Percentiles rank a stretch among this genome's conserved stretches.
Evolutionary conservation across 208 protist genomes (phyloP).

Genomic region (Angomonas ambiguus): DNA sequence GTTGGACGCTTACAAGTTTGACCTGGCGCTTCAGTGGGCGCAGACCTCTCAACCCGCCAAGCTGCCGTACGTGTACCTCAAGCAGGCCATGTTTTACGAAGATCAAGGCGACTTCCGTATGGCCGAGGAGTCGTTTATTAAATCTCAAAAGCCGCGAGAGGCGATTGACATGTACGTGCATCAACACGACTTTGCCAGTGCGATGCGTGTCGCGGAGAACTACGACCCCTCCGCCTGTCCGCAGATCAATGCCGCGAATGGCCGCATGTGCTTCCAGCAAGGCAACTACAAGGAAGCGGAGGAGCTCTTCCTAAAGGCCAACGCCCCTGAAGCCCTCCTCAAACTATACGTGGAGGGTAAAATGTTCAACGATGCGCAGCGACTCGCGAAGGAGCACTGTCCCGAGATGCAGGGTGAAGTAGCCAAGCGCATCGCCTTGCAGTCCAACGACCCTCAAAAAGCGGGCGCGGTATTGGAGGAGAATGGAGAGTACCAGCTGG

Average conservation of each 20-base stretch:
- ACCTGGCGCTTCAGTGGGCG: constrained; percentile 93
- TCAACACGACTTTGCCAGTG: constrained; percentile 94
- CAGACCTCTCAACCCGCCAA: constrained; percentile 87
- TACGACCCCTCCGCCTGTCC: constrained; percentile 86
- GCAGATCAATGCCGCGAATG: constrained; percentile 90
- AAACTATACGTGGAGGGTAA: constrained; percentile 93
- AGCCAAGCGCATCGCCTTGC: constrained; percentile 75
- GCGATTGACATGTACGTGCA: constrained; percentile 97
- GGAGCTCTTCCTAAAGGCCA: constrained; percentile 86
- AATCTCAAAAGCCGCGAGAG: constrained; percentile 94
- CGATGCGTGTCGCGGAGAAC: constrained; percentile 95
- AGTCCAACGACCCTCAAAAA: constrained; percentile 85
- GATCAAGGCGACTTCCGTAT: constrained; percentile 94
- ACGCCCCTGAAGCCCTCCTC: constrained; percentile 91
- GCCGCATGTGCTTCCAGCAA: constrained; percentile 77
- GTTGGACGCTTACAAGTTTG: constrained; percentile 91
- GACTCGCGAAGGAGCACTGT: constrained; percentile 86
- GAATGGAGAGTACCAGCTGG: constrained; percentile 89
- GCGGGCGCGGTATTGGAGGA: constrained; percentile 89
- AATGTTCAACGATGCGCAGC: constrained; percentile 92
- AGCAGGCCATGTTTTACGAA: constrained; percentile 97
- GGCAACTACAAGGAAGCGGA: constrained; percentile 91
- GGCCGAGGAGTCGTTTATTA: constrained; percentile 96
- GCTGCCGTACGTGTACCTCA: constrained; percentile 95
- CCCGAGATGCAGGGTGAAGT: constrained; percentile 85